Conservation (phyloP, 441 rosid genomes). For the Rhodomyrtus psidioides region DNA sequence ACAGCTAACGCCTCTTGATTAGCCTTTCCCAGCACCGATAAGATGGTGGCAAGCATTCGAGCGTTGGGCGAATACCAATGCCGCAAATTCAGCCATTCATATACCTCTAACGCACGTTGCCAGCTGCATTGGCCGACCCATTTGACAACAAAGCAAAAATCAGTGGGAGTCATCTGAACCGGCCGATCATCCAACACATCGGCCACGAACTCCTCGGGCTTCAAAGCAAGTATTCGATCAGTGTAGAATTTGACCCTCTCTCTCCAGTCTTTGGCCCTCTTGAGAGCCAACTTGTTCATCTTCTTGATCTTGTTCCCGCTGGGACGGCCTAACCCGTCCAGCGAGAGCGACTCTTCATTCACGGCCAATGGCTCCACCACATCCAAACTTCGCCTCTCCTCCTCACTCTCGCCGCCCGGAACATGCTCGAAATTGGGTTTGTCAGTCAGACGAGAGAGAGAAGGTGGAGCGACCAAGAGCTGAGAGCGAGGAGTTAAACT, state of each 20-base stretch:
- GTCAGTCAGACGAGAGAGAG: conserved; percentile 6
- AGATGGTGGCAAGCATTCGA: conserved; percentile 75
- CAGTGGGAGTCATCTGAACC: conserved; percentile 92
- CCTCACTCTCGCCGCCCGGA: background rate
- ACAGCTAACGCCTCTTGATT: conserved; percentile 69
- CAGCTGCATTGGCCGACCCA: conserved; percentile 74
- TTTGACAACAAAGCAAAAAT: conserved; percentile 81
- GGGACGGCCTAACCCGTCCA: conserved; percentile 31
- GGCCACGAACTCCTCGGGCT: conserved; percentile 63
- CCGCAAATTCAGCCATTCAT: conserved; percentile 85
- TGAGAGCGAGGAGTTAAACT: conserved; percentile 22
- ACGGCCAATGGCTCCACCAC: conserved; percentile 4
- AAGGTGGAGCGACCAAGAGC: conserved; percentile 21
- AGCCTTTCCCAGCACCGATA: conserved; percentile 81
- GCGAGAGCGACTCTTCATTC: conserved; percentile 20
- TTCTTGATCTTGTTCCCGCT: conserved; percentile 69
- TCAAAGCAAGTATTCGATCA: conserved; percentile 48
- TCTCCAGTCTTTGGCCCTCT: conserved; percentile 88
- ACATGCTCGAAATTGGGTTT: background rate
- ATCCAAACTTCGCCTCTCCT: conserved; percentile 1
- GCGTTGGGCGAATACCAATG: conserved; percentile 82
- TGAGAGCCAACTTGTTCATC: conserved; percentile 73
- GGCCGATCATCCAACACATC: conserved; percentile 65
- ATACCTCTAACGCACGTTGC: conserved; percentile 92
- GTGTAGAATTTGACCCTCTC: conserved; percentile 64